Conservation (phyloP, 2,329 filamentous ascomycete species). For the Albifimbria verrucaria region DNA sequence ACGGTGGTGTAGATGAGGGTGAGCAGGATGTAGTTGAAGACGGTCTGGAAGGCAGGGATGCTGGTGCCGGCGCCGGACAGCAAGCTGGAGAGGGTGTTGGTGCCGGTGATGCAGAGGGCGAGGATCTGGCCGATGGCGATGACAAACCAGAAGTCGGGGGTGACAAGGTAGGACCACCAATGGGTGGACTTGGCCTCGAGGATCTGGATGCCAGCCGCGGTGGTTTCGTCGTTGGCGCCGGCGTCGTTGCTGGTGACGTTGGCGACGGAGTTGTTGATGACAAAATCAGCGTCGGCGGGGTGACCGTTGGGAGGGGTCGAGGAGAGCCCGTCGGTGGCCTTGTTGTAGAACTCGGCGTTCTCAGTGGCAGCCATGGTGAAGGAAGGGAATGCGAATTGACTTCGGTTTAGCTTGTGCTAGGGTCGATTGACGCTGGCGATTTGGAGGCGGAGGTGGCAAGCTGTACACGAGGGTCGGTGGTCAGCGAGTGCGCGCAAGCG, state of each 20-base stretch:
- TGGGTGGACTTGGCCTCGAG: slow-evolving; percentile 51
- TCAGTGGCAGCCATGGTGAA: neutral
- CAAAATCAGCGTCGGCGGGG: slow-evolving; percentile 13
- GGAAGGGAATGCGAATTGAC: neutral
- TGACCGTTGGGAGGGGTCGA: slow-evolving; percentile 7
- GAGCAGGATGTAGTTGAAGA: slow-evolving; percentile 91
- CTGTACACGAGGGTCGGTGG: no score
- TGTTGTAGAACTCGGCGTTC: neutral
- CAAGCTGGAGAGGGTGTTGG: slow-evolving; percentile 84
- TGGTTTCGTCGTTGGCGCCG: slow-evolving; percentile 9
- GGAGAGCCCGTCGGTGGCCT: neutral
- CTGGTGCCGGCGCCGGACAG: slow-evolving; percentile 64
- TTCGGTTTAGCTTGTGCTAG: neutral
- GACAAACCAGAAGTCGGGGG: slow-evolving; percentile 84
- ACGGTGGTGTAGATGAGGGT: slow-evolving; percentile 77
- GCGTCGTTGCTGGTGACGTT: slow-evolving; percentile 8
- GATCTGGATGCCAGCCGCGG: slow-evolving; percentile 47
- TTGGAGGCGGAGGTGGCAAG: no score
- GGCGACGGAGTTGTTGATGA: slow-evolving; percentile 8
- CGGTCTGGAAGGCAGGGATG: slow-evolving; percentile 91
- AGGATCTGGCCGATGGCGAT: slow-evolving; percentile 79
- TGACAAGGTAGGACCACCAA: slow-evolving; percentile 75
- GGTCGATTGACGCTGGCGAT: neutral
- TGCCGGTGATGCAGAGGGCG: slow-evolving; percentile 84
- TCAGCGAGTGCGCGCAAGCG: no score